Evolutionary conservation across 768 basidiomycete genomes (phyloP), one percentile per base, ranked within the genome.

Genomic region (Thelephora aurantiotincta): DNA sequence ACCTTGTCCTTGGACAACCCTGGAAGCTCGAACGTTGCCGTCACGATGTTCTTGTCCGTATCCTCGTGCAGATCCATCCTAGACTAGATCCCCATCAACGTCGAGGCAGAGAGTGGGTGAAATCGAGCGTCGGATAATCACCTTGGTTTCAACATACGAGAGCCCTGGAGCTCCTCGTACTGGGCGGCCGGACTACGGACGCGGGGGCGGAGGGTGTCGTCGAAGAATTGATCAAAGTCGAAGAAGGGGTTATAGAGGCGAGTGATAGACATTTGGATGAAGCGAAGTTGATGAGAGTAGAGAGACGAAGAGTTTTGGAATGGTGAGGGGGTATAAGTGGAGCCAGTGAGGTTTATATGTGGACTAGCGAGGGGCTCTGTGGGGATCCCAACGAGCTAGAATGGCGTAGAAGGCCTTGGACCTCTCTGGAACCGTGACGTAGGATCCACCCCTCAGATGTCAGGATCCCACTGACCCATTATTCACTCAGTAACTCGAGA

Each of bases 1-100:
- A 77, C 64, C 44, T 68, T 63, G 37, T 72, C 68, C 46, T 73
- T 71, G 46, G 65, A 70, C 46, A 77, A 56, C 7, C 77, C 75
- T 4, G 77, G 76, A 1, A 76, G 59, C 53, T 78, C 78, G 48
- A 79, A 74, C 5, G 68, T 68, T 9, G 73, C 74, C 2, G 70
- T 73, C 22, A 76, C 67, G 16, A 53, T 49, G 51, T 69, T 68
- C n/a, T 56, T 54, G 1, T 66, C 63, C 13, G 62, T 51, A 45
- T 68, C 63, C 54, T 75, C 72, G 46, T 69, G 63, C 2, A 78
- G 47, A 51, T 78, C 68, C 64, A 77, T 54, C 38, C 67, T 70
- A 46, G 9, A n/a, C 5, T 26, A 35, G 14, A 36, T 43, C 19
- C 33, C 38, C 30, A 3, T 9, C n/a, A 19, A 6, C 5, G 11